Evolutionary conservation across 345 rosid genomes (phyloP), one percentile per base, ranked within the genome.

Genomic region (Aquilaria malaccensis): DNA sequence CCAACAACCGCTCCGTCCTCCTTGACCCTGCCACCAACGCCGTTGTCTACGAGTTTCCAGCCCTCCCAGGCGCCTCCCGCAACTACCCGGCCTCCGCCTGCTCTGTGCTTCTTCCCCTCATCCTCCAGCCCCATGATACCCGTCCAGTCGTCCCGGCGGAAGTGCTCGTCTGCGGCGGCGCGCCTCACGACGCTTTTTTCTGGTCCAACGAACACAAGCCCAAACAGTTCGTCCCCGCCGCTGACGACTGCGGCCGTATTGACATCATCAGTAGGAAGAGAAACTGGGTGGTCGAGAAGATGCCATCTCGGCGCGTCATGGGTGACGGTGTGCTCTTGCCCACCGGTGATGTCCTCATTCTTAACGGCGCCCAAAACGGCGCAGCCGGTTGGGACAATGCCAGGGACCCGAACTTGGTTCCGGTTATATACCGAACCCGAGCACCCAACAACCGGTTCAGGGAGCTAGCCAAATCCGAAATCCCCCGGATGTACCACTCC

Each of bases 31-130:
- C 59, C 30, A 48, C 73, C 0, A 81, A 88, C 69, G 11, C 30
- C 29, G 74, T 86, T 62, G n/a, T 94, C 52, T 72, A 62, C 4
- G 95, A 94, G 70, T 72, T 68, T 80, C 96, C 99, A 0, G 69
- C 52, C 13, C 91, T 94, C 33, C 68, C 72, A 0, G 95, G 96
- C 1, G 99, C 97, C 2, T 70, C 91, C 30, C 93, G 97, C 37
- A 87, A 65, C 74, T 91, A 87, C 77, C 97, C 97, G 0, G 84
- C 96, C 4, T 76, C 93, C 0, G 99, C 77, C 12, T 68, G 74
- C 70, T 85, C 97, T 0, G 82, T 73, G 0, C 82, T 94, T 22
- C 95, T 94, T 46, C 96, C 96, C 2, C 62, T 88, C 52, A 73
- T 52, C 5, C 83, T 83, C 12, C 56, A 71, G 60, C 61, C 71